phyloP scores from a whole-genome alignment of 345 rosid species.

The Leavenworthia alabamica region DNA sequence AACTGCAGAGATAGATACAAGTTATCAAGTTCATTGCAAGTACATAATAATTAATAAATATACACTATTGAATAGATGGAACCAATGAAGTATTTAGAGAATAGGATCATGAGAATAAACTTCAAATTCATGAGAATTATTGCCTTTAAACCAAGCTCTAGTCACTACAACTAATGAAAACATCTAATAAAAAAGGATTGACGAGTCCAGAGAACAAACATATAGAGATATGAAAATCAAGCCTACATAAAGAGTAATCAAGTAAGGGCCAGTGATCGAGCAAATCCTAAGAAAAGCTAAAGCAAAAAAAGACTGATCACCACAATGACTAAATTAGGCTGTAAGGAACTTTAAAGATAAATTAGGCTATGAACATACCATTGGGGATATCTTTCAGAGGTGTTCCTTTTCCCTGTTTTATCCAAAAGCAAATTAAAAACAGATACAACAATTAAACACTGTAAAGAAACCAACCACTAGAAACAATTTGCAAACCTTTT shows the following conservation, averaged over 20 bases:
- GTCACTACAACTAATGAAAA: background rate
- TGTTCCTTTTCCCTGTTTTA: conserved; percentile 77
- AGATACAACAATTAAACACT: conserved; percentile 7
- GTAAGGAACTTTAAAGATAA: background rate
- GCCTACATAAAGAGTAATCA: background rate
- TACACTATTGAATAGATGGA: background rate
- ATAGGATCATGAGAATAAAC: background rate
- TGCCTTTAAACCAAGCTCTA: background rate
- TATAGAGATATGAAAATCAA: background rate
- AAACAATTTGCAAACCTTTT: conserved; percentile 47
- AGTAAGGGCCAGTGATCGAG: background rate
- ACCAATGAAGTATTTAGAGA: background rate
- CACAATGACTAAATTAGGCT: background rate
- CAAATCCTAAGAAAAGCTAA: background rate
- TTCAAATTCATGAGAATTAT: background rate
- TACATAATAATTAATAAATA: no score
- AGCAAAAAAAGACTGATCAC: conserved; percentile 9
- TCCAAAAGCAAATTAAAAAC: conserved; percentile 21
- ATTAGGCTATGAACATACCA: conserved; percentile 39
- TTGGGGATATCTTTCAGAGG: conserved; percentile 89
- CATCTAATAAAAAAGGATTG: background rate
- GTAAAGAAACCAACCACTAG: background rate
- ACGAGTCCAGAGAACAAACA: background rate
- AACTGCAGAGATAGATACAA: conserved; percentile 40
- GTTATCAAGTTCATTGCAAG: background rate